phyloP scores from a whole-genome alignment of 805 yeast species.

The Torulaspora delbrueckii region DNA sequence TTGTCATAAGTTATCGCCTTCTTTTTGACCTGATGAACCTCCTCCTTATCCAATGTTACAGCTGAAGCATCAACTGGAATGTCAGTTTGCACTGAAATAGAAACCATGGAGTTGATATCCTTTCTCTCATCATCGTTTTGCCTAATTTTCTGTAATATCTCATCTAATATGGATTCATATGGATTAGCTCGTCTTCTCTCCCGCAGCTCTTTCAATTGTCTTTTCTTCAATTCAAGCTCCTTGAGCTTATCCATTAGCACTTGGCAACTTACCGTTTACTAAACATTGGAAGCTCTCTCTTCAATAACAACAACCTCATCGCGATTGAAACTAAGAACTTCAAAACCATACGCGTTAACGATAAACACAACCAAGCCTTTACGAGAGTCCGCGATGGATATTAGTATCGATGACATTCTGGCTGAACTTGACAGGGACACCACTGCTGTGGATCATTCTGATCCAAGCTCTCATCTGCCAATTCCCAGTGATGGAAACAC shows the following conservation, averaged over 20 bases:
- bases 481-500: constrained; percentile 21
- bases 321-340: background rate
- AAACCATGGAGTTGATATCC: constrained; percentile 10
- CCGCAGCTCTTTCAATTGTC: constrained; percentile 48
- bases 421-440: constrained; percentile 55
- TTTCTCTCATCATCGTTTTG: background rate
- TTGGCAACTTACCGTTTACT: background rate
- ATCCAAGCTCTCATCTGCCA: constrained; percentile 6
- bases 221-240: constrained; percentile 50
- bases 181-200: constrained; percentile 35
- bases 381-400: constrained; percentile 27
- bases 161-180: constrained; percentile 8
- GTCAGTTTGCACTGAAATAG: constrained; percentile 25
- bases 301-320: background rate
- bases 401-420: constrained; percentile 67
- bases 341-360: background rate
- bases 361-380: background rate
- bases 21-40: background rate
- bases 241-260: constrained; percentile 32
- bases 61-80: background rate
- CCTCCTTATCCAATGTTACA: background rate
- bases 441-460: constrained; percentile 30
- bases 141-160: constrained; percentile 8
- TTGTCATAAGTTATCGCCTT: constrained; percentile 23
- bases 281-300: background rate